Conservation (phyloP, 768 basidiomycete species). For the Imleria badia region DNA sequence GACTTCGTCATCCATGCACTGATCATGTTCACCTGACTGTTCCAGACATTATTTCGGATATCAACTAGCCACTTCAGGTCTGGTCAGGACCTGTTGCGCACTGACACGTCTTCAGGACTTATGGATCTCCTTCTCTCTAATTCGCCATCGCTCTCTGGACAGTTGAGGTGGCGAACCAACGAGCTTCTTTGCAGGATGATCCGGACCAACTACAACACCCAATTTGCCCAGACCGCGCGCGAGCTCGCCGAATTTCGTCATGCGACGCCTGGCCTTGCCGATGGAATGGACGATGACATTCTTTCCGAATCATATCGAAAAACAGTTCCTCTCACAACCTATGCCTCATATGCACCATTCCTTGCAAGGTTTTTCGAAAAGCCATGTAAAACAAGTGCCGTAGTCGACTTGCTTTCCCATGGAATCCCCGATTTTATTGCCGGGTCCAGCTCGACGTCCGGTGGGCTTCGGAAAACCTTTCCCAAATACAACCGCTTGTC, state of each 20-base stretch:
- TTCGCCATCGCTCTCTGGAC: background rate
- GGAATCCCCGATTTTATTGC: conserved; percentile 18
- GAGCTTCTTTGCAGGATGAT: background rate
- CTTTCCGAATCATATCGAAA: conserved; percentile 8
- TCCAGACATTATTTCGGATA: too few relatives aligned
- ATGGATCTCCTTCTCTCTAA: conserved; percentile 2
- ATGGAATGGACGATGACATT: background rate
- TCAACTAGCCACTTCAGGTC: too few relatives aligned
- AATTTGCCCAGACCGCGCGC: conserved; percentile 3
- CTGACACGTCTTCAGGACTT: background rate
- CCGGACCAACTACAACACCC: background rate
- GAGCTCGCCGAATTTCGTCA: conserved; percentile 2
- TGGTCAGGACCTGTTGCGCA: background rate
- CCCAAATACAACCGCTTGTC: conserved; percentile 6
- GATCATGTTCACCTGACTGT: too few relatives aligned
- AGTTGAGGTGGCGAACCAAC: background rate
- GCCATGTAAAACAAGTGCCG: background rate
- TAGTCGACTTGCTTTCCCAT: conserved; percentile 11
- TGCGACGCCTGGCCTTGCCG: background rate
- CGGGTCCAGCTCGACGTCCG: conserved; percentile 17
- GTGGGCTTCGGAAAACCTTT: conserved; percentile 12
- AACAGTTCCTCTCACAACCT: conserved; percentile 14
- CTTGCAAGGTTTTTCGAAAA: conserved; percentile 4
- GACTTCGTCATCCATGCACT: too few relatives aligned
- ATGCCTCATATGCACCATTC: conserved; percentile 13